phyloP scores from a whole-genome alignment of 306 rosid genomes.

The Mimosa bimucronata region DNA sequence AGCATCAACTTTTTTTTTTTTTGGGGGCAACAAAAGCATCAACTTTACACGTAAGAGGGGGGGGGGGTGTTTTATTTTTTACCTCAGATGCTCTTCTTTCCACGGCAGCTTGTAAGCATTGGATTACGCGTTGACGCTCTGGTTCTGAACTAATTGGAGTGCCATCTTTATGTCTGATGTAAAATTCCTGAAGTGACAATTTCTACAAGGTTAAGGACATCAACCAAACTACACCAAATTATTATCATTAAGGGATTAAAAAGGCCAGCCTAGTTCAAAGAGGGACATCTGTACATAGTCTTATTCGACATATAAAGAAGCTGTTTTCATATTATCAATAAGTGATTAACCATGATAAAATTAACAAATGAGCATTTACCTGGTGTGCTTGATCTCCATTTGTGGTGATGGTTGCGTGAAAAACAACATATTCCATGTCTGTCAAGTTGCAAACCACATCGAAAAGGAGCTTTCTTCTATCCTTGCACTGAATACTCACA shows the following conservation, averaged over 20 bases:
- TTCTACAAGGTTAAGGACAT: conserved; percentile 18
- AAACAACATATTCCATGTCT: conserved; percentile 90
- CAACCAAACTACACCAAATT: background rate
- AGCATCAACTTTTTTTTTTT: conserved; percentile 7
- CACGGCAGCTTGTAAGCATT: conserved; percentile 82
- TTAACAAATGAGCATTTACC: conserved; percentile 48
- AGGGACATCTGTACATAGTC: too few relatives aligned
- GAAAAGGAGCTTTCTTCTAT: conserved; percentile 75
- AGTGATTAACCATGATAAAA: background rate
- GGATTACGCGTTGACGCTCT: conserved; percentile 85
- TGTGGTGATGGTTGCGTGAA: conserved; percentile 82
- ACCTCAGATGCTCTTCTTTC: conserved; percentile 92
- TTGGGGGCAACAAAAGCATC: too few relatives aligned
- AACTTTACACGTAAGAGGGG: conserved; percentile 9
- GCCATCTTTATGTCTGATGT: conserved; percentile 85
- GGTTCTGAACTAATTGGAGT: conserved; percentile 94
- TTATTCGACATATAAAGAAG: too few relatives aligned
- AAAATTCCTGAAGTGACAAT: conserved; percentile 69
- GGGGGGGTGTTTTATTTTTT: background rate
- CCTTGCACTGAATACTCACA: conserved; percentile 85
- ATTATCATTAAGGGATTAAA: too few relatives aligned
- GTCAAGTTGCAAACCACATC: conserved; percentile 91
- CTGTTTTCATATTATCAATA: background rate
- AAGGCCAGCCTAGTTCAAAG: too few relatives aligned
- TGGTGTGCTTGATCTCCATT: conserved; percentile 57